These are phyloP conservation scores for Vigna unguiculata DNA, from an alignment of 306 rosid species.

Conservation along the genomic window DNA sequence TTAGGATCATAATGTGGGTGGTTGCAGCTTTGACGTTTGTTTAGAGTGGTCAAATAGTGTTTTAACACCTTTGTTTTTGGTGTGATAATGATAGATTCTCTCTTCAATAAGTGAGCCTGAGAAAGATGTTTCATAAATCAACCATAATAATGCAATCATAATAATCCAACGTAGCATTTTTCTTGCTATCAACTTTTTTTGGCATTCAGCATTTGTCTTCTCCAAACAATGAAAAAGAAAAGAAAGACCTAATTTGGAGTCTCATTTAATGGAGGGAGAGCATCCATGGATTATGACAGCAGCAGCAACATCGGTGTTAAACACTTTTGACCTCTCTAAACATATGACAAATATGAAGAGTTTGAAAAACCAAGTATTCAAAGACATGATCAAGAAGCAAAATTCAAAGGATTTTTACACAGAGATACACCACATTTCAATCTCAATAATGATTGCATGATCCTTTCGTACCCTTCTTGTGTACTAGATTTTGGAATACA, in stretches of 20 bases:
- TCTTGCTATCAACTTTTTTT: too few relatives aligned
- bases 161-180: too few relatives aligned
- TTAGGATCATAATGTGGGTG: neutral
- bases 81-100: neutral
- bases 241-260: constrained; percentile 1
- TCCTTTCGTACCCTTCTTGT: neutral
- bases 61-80: constrained; percentile 26
- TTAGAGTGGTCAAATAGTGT: neutral
- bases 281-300: neutral
- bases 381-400: constrained; percentile 45
- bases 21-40: constrained; percentile 8
- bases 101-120: neutral
- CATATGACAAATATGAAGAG: neutral
- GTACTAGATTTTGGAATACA: neutral
- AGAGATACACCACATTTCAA: neutral
- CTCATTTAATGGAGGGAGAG: neutral
- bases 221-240: neutral
- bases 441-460: neutral
- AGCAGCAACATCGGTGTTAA: constrained; percentile 33
- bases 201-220: neutral
- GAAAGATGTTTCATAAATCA: neutral
- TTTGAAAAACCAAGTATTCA: neutral
- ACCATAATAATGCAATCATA: too few relatives aligned
- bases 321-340: neutral
- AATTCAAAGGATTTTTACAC: constrained; percentile 37